Evolutionary conservation across 2,329 filamentous ascomycete genomes (phyloP), one percentile per base, ranked within the genome.

Genomic region (Diaporthe citri): DNA sequence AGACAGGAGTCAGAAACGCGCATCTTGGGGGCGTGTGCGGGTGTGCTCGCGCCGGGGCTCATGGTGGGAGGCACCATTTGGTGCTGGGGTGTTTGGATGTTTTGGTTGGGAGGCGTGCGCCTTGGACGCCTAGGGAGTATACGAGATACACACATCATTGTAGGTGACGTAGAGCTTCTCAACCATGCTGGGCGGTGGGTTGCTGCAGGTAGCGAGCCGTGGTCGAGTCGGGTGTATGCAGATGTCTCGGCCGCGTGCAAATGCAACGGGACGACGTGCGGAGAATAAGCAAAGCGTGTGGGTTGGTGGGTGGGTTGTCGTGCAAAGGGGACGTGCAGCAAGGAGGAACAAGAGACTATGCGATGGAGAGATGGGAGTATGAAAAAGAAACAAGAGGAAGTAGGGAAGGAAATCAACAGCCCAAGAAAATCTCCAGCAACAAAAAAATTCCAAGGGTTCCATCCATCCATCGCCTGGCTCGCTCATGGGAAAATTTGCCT

Each of bases 91-190:
- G 17, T 25, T 0, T 10, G n/a, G 20, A n/a, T n/a, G 15, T 3
- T 1, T 55, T 55, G 22, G 20, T 22, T 56, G 52, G 17, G 55
- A 34, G 28, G 55, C 31, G 15, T 52, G 48, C n/a, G 51, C 51
- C 31, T n/a, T n/a, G 39, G 59, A 8, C 31, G 57, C 15, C 9
- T 2, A 48, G 59, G 28, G 62, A 51, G 62, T 22, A 67, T 22
- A 52, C 9, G 31, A 22, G 69, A 74, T 39, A 85, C 91, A 84
- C 87, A 96, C 94, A 91, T 97, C 92, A 85, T 97, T 97, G 87
- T 97, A 97, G 80, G 94, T 97, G 83, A 97, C 92, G 87, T 96
- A 97, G 84, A 95, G 85, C 85, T 97, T 97, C 85, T 96, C 89
- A 78, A 94, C 90, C 93, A 96, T 96, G 76, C 87, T 93, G 85